Conservation (phyloP, 208 protist species). For the Trypanosoma boissoni region DNA sequence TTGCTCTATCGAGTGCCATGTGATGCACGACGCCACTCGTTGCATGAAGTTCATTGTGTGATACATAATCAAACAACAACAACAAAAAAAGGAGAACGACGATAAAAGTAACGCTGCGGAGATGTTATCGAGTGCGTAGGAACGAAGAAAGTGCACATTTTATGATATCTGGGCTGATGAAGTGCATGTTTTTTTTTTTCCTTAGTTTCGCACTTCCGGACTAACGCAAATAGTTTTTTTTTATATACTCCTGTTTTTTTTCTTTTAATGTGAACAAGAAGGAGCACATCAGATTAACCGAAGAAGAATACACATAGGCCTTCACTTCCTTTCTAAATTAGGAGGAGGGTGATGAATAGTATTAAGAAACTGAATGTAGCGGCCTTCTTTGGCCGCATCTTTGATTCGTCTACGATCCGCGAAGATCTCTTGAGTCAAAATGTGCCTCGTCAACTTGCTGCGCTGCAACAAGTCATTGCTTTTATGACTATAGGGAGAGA, state of each 20-base stretch:
- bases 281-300: background rate
- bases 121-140: too few relatives aligned
- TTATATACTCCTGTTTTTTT: background rate
- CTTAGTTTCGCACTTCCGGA: too few relatives aligned
- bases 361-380: constrained; percentile 20
- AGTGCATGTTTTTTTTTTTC: constrained; percentile 1
- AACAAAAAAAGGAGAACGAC: too few relatives aligned
- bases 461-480: constrained; percentile 97
- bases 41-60: constrained; percentile 80
- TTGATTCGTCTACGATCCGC: constrained; percentile 86
- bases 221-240: background rate
- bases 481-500: constrained; percentile 99
- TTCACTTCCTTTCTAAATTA: background rate
- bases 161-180: background rate
- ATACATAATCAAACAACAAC: too few relatives aligned
- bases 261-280: constrained; percentile 3
- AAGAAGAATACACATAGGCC: background rate
- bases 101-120: background rate
- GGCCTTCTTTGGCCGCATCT: constrained; percentile 56
- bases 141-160: too few relatives aligned
- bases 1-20: constrained; percentile 77
- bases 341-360: constrained; percentile 4
- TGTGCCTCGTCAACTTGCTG: constrained; percentile 89
- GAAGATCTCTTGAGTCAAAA: constrained; percentile 89
- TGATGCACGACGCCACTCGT: constrained; percentile 70